These are phyloP conservation scores for Agrostemma githago DNA, from an alignment of 148 eudicot species.

Conservation along the genomic window DNA sequence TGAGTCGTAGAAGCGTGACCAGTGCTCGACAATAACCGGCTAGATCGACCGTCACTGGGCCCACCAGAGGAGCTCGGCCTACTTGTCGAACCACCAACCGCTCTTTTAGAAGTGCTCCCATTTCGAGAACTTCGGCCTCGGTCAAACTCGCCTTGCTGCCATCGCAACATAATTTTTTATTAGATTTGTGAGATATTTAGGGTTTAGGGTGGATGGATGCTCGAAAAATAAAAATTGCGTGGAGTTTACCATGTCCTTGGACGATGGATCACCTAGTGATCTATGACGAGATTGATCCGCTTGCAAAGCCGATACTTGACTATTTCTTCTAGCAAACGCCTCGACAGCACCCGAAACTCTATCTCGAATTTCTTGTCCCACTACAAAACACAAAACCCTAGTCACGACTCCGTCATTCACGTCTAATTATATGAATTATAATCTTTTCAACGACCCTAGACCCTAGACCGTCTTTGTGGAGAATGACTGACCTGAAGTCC, in stretches of 20 bases:
- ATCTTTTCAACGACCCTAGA: not conserved
- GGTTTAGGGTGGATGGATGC: not conserved
- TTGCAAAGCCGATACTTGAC: constrained; percentile 46
- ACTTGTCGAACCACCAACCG: constrained; percentile 47
- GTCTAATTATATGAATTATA: not conserved
- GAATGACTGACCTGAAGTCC: constrained; percentile 54
- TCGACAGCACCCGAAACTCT: constrained; percentile 74
- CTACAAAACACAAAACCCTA: constrained; percentile 18
- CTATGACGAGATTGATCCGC: constrained; percentile 64
- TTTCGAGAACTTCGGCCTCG: constrained; percentile 62
- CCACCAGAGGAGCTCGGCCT: constrained; percentile 86
- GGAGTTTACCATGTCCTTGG: constrained; percentile 68
- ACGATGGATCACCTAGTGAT: constrained; percentile 53
- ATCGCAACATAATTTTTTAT: not conserved
- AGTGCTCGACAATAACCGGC: constrained; percentile 53
- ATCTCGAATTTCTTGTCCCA: constrained; percentile 64
- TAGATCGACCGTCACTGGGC: constrained; percentile 56
- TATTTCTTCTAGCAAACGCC: constrained; percentile 65
- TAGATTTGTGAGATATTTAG: not conserved
- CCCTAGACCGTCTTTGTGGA: not conserved
- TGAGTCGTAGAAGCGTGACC: constrained; percentile 69
- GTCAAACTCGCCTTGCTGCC: constrained; percentile 71
- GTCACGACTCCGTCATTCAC: not conserved
- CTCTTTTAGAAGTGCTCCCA: constrained; percentile 71
- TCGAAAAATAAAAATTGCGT: not conserved